These are phyloP conservation scores for Phytophthora brassicae DNA, from an alignment of 352 stramenopile species.

Conservation along the genomic window DNA sequence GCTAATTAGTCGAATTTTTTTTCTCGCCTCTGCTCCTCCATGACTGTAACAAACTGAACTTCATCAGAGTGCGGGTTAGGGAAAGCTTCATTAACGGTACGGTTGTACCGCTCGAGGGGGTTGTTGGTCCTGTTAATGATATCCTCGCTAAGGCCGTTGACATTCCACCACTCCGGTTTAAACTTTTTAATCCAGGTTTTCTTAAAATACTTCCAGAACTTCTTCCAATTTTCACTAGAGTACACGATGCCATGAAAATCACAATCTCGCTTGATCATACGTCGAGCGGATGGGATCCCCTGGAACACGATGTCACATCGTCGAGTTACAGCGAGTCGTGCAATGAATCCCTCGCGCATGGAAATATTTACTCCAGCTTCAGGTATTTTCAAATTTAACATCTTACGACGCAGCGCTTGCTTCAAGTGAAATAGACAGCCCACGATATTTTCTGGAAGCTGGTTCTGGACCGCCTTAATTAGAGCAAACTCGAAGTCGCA, in stretches of 20 bases:
- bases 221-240: conserved; percentile 4
- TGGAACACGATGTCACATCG: too few relatives aligned
- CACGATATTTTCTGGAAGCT: too few relatives aligned
- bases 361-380: conserved; percentile 1
- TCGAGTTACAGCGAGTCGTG: neutral
- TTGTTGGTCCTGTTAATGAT: neutral
- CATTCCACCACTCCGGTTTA: too few relatives aligned
- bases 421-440: conserved; percentile 14
- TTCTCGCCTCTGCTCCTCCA: too few relatives aligned
- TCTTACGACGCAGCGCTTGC: conserved; percentile 3
- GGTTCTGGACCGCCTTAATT: conserved; percentile 1
- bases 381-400: conserved; percentile 10
- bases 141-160: neutral
- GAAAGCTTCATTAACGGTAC: neutral
- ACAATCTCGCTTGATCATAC: conserved; percentile 3
- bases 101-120: neutral
- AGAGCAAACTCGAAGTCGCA: conserved; percentile 12
- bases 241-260: neutral
- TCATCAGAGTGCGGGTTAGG: too few relatives aligned
- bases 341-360: neutral
- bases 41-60: too few relatives aligned
- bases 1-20: too few relatives aligned
- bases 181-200: too few relatives aligned
- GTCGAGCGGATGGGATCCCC: too few relatives aligned
- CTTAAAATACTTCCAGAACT: too few relatives aligned